These are phyloP conservation scores for Pichiaceae sp. DNA, from an alignment of 1,139 yeast species.

Conservation along the genomic window DNA sequence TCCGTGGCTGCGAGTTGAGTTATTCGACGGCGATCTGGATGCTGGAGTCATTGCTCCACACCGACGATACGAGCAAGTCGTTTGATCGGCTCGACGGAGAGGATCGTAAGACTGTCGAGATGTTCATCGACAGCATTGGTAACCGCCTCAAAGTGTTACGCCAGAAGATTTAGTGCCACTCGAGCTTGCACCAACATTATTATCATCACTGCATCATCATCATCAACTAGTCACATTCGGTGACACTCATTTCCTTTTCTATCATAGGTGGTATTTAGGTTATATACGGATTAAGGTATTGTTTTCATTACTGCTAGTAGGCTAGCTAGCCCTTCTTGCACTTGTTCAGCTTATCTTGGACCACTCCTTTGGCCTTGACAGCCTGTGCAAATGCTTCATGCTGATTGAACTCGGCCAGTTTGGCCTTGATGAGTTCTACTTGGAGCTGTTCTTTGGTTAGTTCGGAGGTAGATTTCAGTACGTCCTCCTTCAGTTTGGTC, in stretches of 20 bases:
- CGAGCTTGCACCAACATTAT: background rate
- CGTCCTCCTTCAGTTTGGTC: background rate
- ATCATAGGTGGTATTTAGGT: background rate
- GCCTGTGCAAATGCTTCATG: no score
- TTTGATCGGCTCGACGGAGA: slow-evolving; percentile 45
- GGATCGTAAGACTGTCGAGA: slow-evolving; percentile 68
- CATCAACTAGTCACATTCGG: background rate
- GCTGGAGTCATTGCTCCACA: slow-evolving; percentile 77
- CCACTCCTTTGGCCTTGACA: no score
- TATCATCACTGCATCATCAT: background rate
- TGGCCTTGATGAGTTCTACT: background rate
- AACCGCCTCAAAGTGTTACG: slow-evolving; percentile 50
- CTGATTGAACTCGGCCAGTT: background rate
- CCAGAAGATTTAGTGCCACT: slow-evolving; percentile 1
- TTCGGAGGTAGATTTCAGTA: background rate
- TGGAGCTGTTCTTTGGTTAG: background rate
- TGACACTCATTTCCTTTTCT: background rate
- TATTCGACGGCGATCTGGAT: slow-evolving; percentile 94
- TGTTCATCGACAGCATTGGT: slow-evolving; percentile 67
- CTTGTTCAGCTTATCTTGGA: no score
- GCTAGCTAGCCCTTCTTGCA: no score
- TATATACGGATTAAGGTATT: no score
- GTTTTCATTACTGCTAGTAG: no score
- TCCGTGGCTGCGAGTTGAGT: slow-evolving; percentile 75
- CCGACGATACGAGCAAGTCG: slow-evolving; percentile 26